phyloP scores from a whole-genome alignment of 495 filamentous ascomycete species.

The Aspergillus ellipticus region DNA sequence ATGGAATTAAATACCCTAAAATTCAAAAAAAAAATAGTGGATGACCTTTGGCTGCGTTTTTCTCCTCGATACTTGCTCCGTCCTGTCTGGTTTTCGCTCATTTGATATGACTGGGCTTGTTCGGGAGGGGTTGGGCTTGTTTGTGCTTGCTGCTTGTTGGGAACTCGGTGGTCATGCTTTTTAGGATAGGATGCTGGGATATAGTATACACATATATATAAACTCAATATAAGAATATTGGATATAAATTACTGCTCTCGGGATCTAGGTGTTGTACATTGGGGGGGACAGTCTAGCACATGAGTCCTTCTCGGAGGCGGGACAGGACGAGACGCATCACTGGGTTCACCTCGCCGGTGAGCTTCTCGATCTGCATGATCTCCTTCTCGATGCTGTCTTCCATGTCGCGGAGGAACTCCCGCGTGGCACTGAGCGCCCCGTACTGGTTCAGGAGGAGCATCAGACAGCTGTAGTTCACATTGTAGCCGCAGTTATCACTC shows the following conservation, averaged over 20 bases:
- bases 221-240: too few species aligned
- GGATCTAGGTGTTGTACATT: not conserved
- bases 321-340: not conserved
- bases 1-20: too few species aligned
- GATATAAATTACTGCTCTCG: too few species aligned
- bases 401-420: not conserved
- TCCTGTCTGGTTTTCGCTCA: conserved; percentile 1
- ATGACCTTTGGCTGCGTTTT: too few species aligned
- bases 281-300: not conserved
- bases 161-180: not conserved
- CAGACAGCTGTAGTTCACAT: not conserved
- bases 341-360: not conserved
- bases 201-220: too few species aligned
- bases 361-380: not conserved
- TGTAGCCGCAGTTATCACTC: not conserved
- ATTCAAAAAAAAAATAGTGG: too few species aligned
- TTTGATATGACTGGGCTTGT: not conserved
- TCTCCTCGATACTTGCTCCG: too few species aligned
- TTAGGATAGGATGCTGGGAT: too few species aligned
- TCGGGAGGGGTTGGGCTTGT: not conserved
- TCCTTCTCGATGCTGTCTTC: not conserved
- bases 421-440: not conserved
- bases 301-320: not conserved
- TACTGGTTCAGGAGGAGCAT: not conserved
- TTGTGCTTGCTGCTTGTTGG: not conserved